Evolutionary conservation across 768 basidiomycete genomes (phyloP), one percentile per base, ranked within the genome.

Genomic region (Xerocomellus chrysenteron): DNA sequence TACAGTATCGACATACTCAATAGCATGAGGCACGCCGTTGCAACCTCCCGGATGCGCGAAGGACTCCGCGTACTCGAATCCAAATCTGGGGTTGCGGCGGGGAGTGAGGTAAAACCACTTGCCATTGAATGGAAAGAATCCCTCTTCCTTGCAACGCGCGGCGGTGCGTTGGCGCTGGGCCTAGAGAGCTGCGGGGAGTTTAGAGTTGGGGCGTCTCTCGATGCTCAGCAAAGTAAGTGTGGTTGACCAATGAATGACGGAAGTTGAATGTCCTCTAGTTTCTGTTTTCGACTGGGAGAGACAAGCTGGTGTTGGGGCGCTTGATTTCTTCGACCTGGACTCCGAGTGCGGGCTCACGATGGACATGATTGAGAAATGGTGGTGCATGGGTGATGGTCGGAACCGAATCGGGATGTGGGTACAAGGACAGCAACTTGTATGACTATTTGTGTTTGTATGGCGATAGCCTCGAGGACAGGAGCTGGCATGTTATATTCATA

Each of bases 301-400:
- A 8, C 65, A 71, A 4, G 48, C 56, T 1, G 88, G 87, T 3
- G 69, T 83, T 3, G 92, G 90, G 0, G 73, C 77, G 3, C 76
- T 94, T 9, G 90, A 93, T 65, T 86, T 91, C 63, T 86, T 92
- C 61, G 85, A 82, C 50, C 58, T 63, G 47, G 52, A 60, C 52
- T 7, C 51, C 33, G 36, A 52, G 57, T 12, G 17, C n/a, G 37
- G 47, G 32, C 51, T 80, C 51, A 72, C 72, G 8, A 65, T 75
- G 42, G 87, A 87, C 49, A 74, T 82, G 72, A 61, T 94, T 24
- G 94, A 95, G 71, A 91, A 88, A 66, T 94, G 94, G 94, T 95
- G 92, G 91, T 90, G 90, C 63, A 67, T 88, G 41, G 93, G 93
- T 0, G 86, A 90, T 65, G 65, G 65, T 5, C 77, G 80, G 49